phyloP scores from a whole-genome alignment of 306 rosid species.

The Vachellia pachyceras region DNA sequence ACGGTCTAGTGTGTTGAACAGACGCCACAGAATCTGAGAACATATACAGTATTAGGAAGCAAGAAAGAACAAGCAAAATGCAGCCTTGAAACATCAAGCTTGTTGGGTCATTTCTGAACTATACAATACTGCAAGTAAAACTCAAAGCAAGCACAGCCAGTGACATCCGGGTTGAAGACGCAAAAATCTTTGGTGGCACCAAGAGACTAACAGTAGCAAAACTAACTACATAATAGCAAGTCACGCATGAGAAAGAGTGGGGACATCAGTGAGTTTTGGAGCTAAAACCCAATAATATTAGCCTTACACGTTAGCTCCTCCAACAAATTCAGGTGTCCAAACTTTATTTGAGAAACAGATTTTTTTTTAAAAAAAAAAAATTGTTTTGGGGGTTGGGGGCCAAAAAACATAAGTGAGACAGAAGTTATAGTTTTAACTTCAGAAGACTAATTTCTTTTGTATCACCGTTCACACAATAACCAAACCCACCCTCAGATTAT shows the following conservation, averaged over 20 bases:
- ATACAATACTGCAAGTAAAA: constrained; percentile 24
- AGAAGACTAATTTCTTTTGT: no score
- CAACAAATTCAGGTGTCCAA: not conserved
- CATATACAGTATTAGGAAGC: constrained; percentile 20
- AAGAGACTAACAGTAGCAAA: constrained; percentile 25
- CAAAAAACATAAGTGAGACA: no score
- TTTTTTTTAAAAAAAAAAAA: no score
- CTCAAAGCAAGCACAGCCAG: not conserved
- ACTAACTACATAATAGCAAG: constrained; percentile 13
- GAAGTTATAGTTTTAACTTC: no score
- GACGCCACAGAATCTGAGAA: constrained; percentile 75
- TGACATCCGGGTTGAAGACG: constrained; percentile 18
- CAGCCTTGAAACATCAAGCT: constrained; percentile 15
- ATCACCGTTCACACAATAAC: no score
- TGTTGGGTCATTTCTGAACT: constrained; percentile 14
- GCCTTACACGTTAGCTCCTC: constrained; percentile 6
- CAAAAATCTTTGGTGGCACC: not conserved
- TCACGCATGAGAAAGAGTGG: not conserved
- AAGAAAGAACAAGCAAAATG: constrained; percentile 1
- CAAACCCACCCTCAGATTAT: not conserved
- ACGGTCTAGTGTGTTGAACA: constrained; percentile 89
- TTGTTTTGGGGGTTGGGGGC: no score
- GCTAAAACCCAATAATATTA: not conserved
- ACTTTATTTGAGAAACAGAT: not conserved
- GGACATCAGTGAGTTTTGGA: not conserved